A percentile compares a stretch with the other conserved stretches of the same genome.
Conservation (phyloP, 2,329 filamentous ascomycete genomes). For the Cytospora piceae region DNA sequence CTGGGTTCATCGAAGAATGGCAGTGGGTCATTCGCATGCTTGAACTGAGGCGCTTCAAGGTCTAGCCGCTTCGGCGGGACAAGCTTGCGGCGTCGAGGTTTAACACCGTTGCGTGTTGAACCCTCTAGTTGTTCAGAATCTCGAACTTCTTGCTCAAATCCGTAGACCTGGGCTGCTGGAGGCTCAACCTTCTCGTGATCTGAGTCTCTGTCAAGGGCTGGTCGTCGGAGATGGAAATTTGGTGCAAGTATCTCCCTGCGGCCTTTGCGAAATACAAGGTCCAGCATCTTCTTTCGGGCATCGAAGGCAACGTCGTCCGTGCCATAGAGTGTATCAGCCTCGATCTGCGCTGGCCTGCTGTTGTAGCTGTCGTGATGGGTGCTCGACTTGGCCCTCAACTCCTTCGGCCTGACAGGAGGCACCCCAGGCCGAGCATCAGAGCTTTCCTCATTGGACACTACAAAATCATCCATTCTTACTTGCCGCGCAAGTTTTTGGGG, state of each 20-base stretch:
- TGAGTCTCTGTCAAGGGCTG: background rate
- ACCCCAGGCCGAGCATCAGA: background rate
- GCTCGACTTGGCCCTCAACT: background rate
- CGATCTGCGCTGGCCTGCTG: constrained; percentile 59
- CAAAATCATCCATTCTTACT: constrained; percentile 38
- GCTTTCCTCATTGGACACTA: constrained; percentile 32
- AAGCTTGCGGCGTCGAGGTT: constrained; percentile 49
- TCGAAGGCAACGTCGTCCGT: constrained; percentile 48
- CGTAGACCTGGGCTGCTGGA: constrained; percentile 27
- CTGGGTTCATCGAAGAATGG: constrained; percentile 36
- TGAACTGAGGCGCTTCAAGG: constrained; percentile 55
- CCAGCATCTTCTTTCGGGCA: constrained; percentile 56
- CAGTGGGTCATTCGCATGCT: constrained; percentile 57
- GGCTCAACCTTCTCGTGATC: constrained; percentile 6
- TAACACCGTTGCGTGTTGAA: constrained; percentile 31
- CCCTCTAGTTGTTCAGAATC: background rate
- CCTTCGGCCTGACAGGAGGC: background rate
- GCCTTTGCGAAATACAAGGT: constrained; percentile 55
- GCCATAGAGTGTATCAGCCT: constrained; percentile 47
- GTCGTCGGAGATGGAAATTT: constrained; percentile 19
- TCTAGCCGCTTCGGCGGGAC: constrained; percentile 51
- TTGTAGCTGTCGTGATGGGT: constrained; percentile 3
- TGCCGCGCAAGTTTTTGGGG: constrained; percentile 38
- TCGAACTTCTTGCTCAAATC: background rate
- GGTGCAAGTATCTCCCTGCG: constrained; percentile 36